Evolutionary conservation across 306 rosid genomes (phyloP), one percentile per base, ranked within the genome.

Genomic region (Begonia fuchsioides): DNA sequence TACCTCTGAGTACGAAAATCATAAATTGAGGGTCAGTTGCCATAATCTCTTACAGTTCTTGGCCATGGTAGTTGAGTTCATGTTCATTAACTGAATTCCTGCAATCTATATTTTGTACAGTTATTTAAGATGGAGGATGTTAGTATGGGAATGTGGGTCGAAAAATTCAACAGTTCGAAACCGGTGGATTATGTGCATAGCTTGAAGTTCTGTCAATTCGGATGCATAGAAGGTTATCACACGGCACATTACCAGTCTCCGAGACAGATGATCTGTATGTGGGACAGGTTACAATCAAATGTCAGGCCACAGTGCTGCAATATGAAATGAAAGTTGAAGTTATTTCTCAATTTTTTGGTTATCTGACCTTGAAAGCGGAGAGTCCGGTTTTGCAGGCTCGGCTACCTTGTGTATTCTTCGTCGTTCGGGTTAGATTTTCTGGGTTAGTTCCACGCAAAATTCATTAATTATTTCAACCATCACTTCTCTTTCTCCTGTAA

Each of bases 181-280:
- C 64, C 69, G n/a, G 93, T 86, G 3, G 43, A 66, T 44, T 86
- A 86, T 63, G 40, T 54, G 15, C 96, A 86, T 57, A 82, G 80
- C 83, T 57, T 79, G 14, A 72, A 44, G 43, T 86, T 76, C 71
- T 86, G 96, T 67, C 96, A 86, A 18, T 82, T 57, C 49, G 96
- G 96, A n/a, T 86, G 96, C 71, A 41, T 86, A 39, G 94, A 82
- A 64, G 74, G 43, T 39, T 86, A 86, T 58, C 59, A 48, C 39
- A 82, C 90, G n/a, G 94, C 96, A 7, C 96, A 86, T 72, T 86
- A 86, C 59, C 96, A 86, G 70, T 86, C 94, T 6, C 96, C 96
- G 6, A 70, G 96, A 71, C 96, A 86, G 66, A 79, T 86, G 90
- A 63, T 64, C 16, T 86, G 96, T 68, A 39, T 86, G 66, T 86